phyloP scores from a whole-genome alignment of 192 early-diverging fungal genomes.

The Umbelopsis sp. region DNA sequence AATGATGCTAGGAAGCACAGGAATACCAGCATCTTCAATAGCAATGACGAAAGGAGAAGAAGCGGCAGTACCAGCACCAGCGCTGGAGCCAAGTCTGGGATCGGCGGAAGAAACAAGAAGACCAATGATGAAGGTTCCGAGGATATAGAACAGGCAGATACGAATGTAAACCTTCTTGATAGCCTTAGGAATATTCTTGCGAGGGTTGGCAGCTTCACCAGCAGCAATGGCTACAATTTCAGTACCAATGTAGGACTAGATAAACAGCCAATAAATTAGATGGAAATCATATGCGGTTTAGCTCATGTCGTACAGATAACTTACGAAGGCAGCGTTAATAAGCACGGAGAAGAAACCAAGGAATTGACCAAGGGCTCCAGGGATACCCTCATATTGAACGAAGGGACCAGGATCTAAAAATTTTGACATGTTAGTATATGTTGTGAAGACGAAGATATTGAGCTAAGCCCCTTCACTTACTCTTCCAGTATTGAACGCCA shows the following conservation, averaged over 20 bases:
- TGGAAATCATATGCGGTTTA: background rate
- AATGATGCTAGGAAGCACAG: slow-evolving; percentile 48
- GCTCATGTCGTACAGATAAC: background rate
- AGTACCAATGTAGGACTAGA: slow-evolving; percentile 36
- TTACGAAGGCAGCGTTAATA: slow-evolving; percentile 33
- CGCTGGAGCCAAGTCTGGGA: slow-evolving; percentile 25
- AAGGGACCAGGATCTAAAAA: slow-evolving; percentile 29
- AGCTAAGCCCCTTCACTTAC: background rate
- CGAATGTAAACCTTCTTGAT: slow-evolving; percentile 51
- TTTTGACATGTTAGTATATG: too few species aligned
- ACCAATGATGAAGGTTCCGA: slow-evolving; percentile 61
- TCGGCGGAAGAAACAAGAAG: slow-evolving; percentile 55
- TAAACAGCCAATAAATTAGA: background rate
- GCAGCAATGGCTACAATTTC: slow-evolving; percentile 69
- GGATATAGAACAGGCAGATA: slow-evolving; percentile 61
- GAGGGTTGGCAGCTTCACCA: slow-evolving; percentile 61
- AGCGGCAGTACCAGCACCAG: slow-evolving; percentile 30
- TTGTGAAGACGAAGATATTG: too few species aligned
- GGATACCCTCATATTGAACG: slow-evolving; percentile 38
- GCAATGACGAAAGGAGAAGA: slow-evolving; percentile 59
- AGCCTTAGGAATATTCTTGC: slow-evolving; percentile 56
- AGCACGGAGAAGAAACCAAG: slow-evolving; percentile 51
- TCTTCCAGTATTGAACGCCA: slow-evolving; percentile 37
- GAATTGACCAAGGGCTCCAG: slow-evolving; percentile 55
- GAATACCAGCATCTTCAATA: slow-evolving; percentile 48